Conservation (phyloP, 345 rosid species). For the Rhodamnia argentea region DNA sequence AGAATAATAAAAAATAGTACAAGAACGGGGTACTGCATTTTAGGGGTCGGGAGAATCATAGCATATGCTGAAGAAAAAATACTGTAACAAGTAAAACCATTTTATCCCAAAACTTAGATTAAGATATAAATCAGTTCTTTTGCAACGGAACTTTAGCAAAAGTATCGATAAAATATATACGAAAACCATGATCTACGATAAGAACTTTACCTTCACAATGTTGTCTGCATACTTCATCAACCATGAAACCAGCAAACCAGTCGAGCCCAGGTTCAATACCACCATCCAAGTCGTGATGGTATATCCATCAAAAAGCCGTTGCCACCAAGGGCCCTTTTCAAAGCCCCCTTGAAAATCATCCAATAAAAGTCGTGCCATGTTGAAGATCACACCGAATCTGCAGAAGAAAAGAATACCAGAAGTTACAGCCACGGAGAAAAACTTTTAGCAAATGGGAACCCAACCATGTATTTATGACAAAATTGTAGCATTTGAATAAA, state of each 20-base stretch:
- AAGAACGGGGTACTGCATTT: not conserved
- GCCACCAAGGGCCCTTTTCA: slow-evolving; percentile 96
- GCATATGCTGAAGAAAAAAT: not conserved
- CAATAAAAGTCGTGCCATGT: slow-evolving; percentile 58
- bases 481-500: not conserved
- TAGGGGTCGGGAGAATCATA: not conserved
- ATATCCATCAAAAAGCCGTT: slow-evolving; percentile 71
- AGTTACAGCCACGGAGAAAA: not conserved
- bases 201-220: slow-evolving; percentile 65
- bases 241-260: slow-evolving; percentile 85
- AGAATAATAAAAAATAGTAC: not conserved
- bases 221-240: slow-evolving; percentile 91
- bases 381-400: slow-evolving; percentile 86
- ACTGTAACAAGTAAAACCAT: not conserved
- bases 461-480: not conserved
- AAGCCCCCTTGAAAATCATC: slow-evolving; percentile 90
- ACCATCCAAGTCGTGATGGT: slow-evolving; percentile 74
- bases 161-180: not conserved
- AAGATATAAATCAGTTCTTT: not conserved
- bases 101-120: not conserved
- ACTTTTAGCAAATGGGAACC: not conserved
- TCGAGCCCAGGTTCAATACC: slow-evolving; percentile 71
- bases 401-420: not conserved
- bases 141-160: not conserved
- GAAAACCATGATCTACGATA: not conserved